phyloP scores from a whole-genome alignment of 768 basidiomycete genomes.

The Leccinum obscurum region DNA sequence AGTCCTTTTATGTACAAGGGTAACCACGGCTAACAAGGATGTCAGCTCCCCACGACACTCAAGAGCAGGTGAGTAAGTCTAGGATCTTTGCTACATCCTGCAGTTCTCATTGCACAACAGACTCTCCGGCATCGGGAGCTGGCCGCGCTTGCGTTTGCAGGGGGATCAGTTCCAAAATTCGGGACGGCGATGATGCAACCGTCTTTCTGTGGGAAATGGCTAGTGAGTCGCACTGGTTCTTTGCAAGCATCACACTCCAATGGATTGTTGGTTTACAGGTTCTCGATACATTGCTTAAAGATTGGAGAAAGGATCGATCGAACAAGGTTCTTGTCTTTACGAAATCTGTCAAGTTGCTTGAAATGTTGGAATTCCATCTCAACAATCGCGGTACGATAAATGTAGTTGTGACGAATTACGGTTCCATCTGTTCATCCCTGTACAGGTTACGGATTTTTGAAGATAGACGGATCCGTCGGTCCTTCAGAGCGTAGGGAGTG shows the following conservation, averaged over 20 bases:
- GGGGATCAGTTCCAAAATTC: constrained; percentile 55
- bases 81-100: background rate
- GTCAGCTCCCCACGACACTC: no score
- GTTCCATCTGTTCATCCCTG: background rate
- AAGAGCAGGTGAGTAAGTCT: constrained; percentile 45
- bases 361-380: constrained; percentile 81
- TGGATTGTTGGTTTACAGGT: constrained; percentile 45
- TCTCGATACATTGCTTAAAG: constrained; percentile 60
- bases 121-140: constrained; percentile 60
- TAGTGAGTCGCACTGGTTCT: constrained; percentile 44
- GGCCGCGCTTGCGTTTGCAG: constrained; percentile 61
- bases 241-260: background rate
- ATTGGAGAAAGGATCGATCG: constrained; percentile 61
- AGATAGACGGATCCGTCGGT: constrained; percentile 77
- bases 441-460: constrained; percentile 61
- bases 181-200: constrained; percentile 62
- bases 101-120: constrained; percentile 21
- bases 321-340: constrained; percentile 96
- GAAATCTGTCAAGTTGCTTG: constrained; percentile 86
- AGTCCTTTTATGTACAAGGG: constrained; percentile 3
- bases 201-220: constrained; percentile 83
- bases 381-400: constrained; percentile 44
- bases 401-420: background rate
- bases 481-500: constrained; percentile 59
- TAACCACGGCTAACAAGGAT: background rate